Percentiles rank a stretch among this genome's conserved stretches.
phyloP scores from a whole-genome alignment of 331 rosid genomes.

The Stylosanthes scabra region DNA sequence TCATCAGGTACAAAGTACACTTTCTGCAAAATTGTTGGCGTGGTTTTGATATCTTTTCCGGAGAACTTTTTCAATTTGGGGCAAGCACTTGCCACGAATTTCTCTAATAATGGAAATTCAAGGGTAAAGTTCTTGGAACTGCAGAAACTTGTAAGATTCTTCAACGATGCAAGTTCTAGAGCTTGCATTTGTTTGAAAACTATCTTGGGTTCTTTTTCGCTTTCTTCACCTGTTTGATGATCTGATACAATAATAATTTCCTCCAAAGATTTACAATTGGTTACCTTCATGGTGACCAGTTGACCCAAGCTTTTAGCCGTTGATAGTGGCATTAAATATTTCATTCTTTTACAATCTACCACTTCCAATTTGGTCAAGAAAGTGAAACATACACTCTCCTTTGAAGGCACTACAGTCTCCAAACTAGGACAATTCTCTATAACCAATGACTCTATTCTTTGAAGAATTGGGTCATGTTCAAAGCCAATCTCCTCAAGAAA shows the following conservation, averaged over 20 bases:
- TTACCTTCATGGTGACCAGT: slow-evolving; percentile 29
- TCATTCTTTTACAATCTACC: not conserved
- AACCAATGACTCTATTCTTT: slow-evolving; percentile 19
- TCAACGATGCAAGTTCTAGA: slow-evolving; percentile 28
- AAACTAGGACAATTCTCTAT: not conserved
- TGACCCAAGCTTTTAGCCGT: slow-evolving; percentile 37
- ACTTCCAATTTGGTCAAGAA: slow-evolving; percentile 39
- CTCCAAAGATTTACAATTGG: not conserved
- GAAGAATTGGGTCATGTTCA: slow-evolving; percentile 17
- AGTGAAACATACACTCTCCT: slow-evolving; percentile 1
- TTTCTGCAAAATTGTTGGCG: not conserved
- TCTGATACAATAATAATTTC: slow-evolving; percentile 34
- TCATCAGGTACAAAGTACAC: not conserved
- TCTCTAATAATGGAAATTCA: slow-evolving; percentile 31
- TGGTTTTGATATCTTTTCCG: not conserved
- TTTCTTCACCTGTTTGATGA: not conserved
- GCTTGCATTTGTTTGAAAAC: slow-evolving; percentile 26
- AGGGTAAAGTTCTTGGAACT: not conserved
- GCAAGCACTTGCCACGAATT: slow-evolving; percentile 28
- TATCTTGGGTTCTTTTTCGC: not conserved
- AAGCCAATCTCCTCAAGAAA: slow-evolving; percentile 5
- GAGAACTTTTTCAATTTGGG: slow-evolving; percentile 1
- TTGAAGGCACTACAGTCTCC: slow-evolving; percentile 16
- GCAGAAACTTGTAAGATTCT: slow-evolving; percentile 27
- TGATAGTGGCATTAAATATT: not conserved